phyloP scores from a whole-genome alignment of 768 basidiomycete genomes.

The Kwoniella sp. region DNA sequence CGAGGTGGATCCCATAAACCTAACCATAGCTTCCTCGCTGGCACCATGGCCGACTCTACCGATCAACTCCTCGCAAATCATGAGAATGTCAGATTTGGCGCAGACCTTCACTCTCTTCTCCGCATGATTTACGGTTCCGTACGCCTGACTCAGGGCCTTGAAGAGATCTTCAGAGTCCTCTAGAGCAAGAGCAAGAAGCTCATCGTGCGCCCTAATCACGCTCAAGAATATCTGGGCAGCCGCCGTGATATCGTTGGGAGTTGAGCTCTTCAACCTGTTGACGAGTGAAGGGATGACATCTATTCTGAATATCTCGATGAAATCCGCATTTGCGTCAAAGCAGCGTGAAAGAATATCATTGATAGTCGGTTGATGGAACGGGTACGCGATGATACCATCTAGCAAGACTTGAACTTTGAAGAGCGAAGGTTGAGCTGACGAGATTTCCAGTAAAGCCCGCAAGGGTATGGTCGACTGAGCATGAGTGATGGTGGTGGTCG shows the following conservation, averaged over 20 bases:
- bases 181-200: constrained; percentile 29
- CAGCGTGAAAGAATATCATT: constrained; percentile 13
- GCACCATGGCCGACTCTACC: constrained; percentile 17
- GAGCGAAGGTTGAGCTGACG: constrained; percentile 9
- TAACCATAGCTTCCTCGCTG: constrained; percentile 16
- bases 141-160: constrained; percentile 28
- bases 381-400: constrained; percentile 35
- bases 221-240: constrained; percentile 24
- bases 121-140: constrained; percentile 7
- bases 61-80: constrained; percentile 25
- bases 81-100: constrained; percentile 29
- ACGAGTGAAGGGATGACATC: constrained; percentile 27
- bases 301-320: constrained; percentile 16
- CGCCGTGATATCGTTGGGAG: constrained; percentile 10
- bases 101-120: constrained; percentile 2
- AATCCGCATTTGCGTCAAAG: constrained; percentile 49
- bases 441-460: constrained; percentile 17
- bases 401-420: constrained; percentile 20
- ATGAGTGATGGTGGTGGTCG: not conserved
- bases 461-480: constrained; percentile 18
- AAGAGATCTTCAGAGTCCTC: constrained; percentile 36
- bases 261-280: constrained; percentile 15
- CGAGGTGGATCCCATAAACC: constrained; percentile 13
- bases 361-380: constrained; percentile 25
- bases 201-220: constrained; percentile 38